phyloP scores from a whole-genome alignment of 148 eudicot genomes.

The Vaccinium macrocarpon region DNA sequence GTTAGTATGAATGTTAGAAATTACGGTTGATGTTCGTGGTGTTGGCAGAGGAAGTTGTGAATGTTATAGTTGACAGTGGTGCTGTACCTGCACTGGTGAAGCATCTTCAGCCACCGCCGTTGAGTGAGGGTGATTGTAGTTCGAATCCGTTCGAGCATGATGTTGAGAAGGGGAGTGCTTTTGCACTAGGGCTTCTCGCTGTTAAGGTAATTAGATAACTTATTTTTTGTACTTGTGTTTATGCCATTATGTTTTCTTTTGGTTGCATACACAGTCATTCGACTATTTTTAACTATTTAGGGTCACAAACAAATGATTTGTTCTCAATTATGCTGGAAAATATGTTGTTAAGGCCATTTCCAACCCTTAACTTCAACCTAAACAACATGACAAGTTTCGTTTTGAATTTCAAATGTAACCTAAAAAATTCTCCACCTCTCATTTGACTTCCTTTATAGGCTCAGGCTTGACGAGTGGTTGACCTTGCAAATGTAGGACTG shows the following conservation, averaged over 20 bases:
- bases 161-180: constrained; percentile 92
- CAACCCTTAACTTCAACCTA: background rate
- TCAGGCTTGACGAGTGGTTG: no score
- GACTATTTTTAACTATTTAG: background rate
- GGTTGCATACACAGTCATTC: background rate
- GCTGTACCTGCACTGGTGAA: constrained; percentile 43
- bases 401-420: no score
- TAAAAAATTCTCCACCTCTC: no score
- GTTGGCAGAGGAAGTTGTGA: constrained; percentile 52
- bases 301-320: background rate
- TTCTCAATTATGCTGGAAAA: background rate
- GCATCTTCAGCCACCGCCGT: constrained; percentile 65
- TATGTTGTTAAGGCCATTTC: background rate
- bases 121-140: constrained; percentile 25
- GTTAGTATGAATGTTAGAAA: background rate
- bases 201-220: constrained; percentile 51
- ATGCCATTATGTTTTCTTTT: background rate
- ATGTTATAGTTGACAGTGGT: constrained; percentile 28
- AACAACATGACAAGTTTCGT: no score
- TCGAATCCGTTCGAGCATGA: constrained; percentile 62
- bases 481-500: no score
- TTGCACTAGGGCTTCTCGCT: constrained; percentile 87
- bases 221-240: background rate
- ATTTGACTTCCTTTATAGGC: no score
- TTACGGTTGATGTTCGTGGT: constrained; percentile 5